These are phyloP conservation scores for Omphalotus olearius DNA, from an alignment of 1,284 basidiomycete genomes.

Conservation along the genomic window DNA sequence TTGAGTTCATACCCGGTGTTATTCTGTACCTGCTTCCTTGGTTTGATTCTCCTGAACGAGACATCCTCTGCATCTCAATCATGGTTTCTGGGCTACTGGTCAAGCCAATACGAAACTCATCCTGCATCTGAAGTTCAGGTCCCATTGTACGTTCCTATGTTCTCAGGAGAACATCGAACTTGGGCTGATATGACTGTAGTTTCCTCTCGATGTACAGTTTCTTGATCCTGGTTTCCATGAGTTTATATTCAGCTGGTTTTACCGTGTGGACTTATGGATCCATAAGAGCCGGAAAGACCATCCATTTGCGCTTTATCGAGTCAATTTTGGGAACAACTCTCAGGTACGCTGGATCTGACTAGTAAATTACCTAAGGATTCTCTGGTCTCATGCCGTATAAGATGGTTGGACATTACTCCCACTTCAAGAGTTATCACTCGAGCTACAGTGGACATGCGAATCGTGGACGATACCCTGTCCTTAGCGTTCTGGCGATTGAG, in stretches of 20 bases:
- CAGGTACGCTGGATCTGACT: conserved; percentile 25
- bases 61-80: conserved; percentile 37
- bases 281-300: conserved; percentile 42
- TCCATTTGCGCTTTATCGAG: conserved; percentile 46
- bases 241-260: conserved; percentile 4
- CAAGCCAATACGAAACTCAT: conserved; percentile 37
- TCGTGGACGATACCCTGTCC: conserved; percentile 14
- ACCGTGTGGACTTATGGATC: conserved; percentile 23
- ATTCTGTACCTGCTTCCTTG: conserved; percentile 21
- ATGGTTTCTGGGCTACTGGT: conserved; percentile 60
- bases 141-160: conserved; percentile 29
- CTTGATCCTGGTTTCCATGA: conserved; percentile 2
- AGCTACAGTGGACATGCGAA: conserved; percentile 55
- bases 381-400: background rate
- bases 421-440: conserved; percentile 53
- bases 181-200: conserved; percentile 19
- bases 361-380: background rate
- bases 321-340: conserved; percentile 54
- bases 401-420: conserved; percentile 47
- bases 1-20: conserved; percentile 19
- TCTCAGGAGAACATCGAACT: background rate
- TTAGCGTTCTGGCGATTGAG: conserved; percentile 1
- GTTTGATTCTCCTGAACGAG: conserved; percentile 25
- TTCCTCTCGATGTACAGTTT: conserved; percentile 43
- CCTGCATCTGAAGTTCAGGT: conserved; percentile 32